phyloP scores from a whole-genome alignment of 108 stramenopile genomes.

The Nitzschia sp. region DNA sequence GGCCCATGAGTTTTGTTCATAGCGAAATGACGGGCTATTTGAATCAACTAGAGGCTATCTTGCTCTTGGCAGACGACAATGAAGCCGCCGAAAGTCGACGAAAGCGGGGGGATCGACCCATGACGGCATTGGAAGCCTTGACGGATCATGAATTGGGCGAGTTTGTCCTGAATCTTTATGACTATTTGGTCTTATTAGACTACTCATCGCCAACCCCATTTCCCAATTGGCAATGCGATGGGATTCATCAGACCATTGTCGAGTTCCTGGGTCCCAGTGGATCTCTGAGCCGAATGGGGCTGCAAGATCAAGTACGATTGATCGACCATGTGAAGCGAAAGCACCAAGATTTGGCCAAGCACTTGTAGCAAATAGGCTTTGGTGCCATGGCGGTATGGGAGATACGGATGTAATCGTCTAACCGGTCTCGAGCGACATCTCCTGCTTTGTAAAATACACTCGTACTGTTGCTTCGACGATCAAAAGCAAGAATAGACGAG shows the following conservation, averaged over 20 bases:
- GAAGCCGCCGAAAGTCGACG: background rate
- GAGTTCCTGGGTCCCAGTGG: conserved; percentile 44
- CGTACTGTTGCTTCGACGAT: too few species aligned
- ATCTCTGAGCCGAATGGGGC: background rate
- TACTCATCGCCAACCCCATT: conserved; percentile 71
- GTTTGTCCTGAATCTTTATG: conserved; percentile 64
- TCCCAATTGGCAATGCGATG: conserved; percentile 62
- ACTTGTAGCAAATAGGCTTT: conserved; percentile 25
- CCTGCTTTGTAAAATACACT: too few species aligned
- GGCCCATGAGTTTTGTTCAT: conserved; percentile 68
- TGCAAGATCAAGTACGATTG: conserved; percentile 30
- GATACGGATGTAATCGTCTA: too few species aligned
- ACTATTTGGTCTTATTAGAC: conserved; percentile 73
- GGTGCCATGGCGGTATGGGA: too few species aligned
- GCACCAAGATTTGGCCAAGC: conserved; percentile 33
- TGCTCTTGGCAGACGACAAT: conserved; percentile 36
- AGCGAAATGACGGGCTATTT: conserved; percentile 75
- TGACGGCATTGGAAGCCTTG: conserved; percentile 24
- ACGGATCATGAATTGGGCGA: conserved; percentile 64
- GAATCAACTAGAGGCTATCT: conserved; percentile 60
- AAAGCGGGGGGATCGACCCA: background rate
- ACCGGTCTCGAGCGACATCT: too few species aligned
- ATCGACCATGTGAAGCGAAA: conserved; percentile 32
- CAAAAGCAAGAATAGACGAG: too few species aligned
- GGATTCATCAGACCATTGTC: conserved; percentile 65